phyloP scores from a whole-genome alignment of 129 eudicot species.

The Centella asiatica region DNA sequence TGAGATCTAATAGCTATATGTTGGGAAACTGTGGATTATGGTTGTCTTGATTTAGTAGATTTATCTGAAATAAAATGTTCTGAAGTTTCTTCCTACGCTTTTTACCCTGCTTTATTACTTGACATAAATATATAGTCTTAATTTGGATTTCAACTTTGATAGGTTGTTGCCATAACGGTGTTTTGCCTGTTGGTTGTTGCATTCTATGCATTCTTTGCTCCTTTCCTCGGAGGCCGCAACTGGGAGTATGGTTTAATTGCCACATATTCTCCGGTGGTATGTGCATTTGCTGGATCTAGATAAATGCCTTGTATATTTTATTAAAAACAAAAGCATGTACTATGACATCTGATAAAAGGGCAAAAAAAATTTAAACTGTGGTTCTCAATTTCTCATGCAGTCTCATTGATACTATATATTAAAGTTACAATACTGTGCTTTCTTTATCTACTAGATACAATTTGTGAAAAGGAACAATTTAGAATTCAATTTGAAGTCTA shows the following conservation, averaged over 20 bases:
- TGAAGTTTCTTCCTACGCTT: neutral
- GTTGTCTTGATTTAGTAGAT: neutral
- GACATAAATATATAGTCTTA: neutral
- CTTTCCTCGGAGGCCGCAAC: conserved; percentile 75
- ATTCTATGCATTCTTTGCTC: conserved; percentile 91
- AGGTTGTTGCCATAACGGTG: conserved; percentile 95
- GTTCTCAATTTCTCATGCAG: no score
- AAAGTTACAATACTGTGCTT: no score
- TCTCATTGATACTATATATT: no score
- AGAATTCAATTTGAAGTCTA: no score
- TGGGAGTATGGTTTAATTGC: conserved; percentile 66
- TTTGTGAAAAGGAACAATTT: no score
- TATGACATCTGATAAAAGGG: neutral
- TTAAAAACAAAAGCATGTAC: neutral
- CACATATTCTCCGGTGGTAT: conserved; percentile 87
- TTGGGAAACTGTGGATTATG: neutral
- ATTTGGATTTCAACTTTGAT: conserved; percentile 1
- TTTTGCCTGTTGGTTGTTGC: conserved; percentile 89
- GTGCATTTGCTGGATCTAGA: conserved; percentile 18
- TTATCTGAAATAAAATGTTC: neutral
- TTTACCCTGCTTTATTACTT: neutral
- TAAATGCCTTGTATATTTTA: neutral
- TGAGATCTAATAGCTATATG: neutral
- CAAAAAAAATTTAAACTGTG: neutral
- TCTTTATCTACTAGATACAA: no score